Evolutionary conservation across 2,329 filamentous ascomycete genomes (phyloP), one percentile per base, ranked within the genome.

Genomic region (Talaromyces funiculosus): DNA sequence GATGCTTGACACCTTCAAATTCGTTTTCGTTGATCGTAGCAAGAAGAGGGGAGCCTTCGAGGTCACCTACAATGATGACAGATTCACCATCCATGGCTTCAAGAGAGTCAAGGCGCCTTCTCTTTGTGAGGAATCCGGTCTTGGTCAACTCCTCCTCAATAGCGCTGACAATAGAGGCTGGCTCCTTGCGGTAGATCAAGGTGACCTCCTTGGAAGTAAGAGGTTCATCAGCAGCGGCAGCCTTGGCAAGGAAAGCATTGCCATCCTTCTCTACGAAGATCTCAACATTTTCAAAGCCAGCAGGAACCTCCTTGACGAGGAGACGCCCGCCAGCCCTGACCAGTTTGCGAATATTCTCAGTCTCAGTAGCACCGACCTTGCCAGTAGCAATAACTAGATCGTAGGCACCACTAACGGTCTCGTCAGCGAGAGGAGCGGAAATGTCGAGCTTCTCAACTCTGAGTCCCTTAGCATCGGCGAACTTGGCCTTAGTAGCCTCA

Each of bases 311-410:
- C 12, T 35, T 38, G 8, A 38, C 31, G 51, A 54, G 22, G 4
- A 54, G 31, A 9, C 51, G 51, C 9, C 51, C 51, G 16, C 51
- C 35, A 24, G 51, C 14, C 2, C 12, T 38, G 20, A 54, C 31
- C 22, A 54, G 24, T 12, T 35, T 37, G 12, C 33, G 31, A 18
- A 54, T 35, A 18, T 54, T 54, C 51, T 54, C 35, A 26, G 38
- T 31, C 33, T 22, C 35, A 37, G 18, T 38, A 37, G 35, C 31
- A 18, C 35, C 35, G 8, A 38, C 31, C 29, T 54, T 22, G 12
- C 31, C 31, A 24, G 51, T 54, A 24, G 51, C 33, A 47, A 58
- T 49, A 18, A 58, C 42, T 38, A 58, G 35, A 49, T 58, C 56
- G 29, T 33, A 58, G 4, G 38, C 53, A 22, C 35, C 18, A 10